These are phyloP conservation scores for Cyclaneusma minus DNA, from an alignment of 2,329 filamentous ascomycete genomes.

Conservation along the genomic window DNA sequence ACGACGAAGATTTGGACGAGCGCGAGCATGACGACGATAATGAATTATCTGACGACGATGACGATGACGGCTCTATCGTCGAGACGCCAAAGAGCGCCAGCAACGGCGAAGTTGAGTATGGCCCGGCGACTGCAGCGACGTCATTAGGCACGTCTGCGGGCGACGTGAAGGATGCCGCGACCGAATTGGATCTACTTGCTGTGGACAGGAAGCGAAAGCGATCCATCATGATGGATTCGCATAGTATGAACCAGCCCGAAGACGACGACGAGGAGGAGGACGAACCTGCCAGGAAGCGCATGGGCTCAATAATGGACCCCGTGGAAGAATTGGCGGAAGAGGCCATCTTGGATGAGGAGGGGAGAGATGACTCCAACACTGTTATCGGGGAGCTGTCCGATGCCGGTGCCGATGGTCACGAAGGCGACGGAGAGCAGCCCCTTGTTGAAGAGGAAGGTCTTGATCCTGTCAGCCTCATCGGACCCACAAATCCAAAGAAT, in stretches of 20 bases:
- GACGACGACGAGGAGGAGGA: conserved; percentile 21
- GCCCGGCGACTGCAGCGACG: conserved; percentile 18
- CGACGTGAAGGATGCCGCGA: conserved; percentile 12
- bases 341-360: conserved; percentile 27
- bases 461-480: conserved; percentile 8
- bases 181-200: conserved; percentile 7
- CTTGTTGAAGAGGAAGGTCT: conserved; percentile 11
- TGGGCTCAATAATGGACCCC: conserved; percentile 27
- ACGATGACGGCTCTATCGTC: conserved; percentile 21
- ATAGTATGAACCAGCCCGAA: conserved; percentile 11
- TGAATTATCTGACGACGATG: conserved; percentile 6
- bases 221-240: conserved; percentile 15
- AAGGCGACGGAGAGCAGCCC: conserved; percentile 32
- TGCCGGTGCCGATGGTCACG: conserved; percentile 22
- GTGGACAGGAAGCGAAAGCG: conserved; percentile 22
- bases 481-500: background rate
- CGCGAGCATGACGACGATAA: conserved; percentile 3
- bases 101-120: conserved; percentile 21
- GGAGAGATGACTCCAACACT: conserved; percentile 18
- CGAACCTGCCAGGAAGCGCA: conserved; percentile 31
- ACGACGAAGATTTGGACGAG: conserved; percentile 22
- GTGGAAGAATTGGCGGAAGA: conserved; percentile 29
- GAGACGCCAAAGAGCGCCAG: conserved; percentile 22
- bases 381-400: conserved; percentile 17
- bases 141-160: conserved; percentile 16